These are phyloP conservation scores for Lathyrus oleraceus DNA, from an alignment of 306 rosid genomes.

Conservation along the genomic window DNA sequence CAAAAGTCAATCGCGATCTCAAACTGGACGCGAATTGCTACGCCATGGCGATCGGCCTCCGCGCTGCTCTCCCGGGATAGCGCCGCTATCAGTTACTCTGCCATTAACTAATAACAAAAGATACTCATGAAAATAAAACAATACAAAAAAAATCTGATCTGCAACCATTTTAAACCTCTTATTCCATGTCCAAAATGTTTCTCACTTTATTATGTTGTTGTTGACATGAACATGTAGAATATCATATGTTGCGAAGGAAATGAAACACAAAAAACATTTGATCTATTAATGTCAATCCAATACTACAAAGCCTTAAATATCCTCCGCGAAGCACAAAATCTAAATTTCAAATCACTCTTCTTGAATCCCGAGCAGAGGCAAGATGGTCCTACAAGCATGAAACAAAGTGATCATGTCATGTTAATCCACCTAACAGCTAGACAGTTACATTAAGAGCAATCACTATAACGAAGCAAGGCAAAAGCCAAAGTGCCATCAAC, in stretches of 20 bases:
- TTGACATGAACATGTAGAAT: slow-evolving; percentile 36
- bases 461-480: neutral
- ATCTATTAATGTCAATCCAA: slow-evolving; percentile 37
- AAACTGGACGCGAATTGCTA: too few species aligned
- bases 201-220: slow-evolving; percentile 36
- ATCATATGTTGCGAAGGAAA: slow-evolving; percentile 33
- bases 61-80: too few species aligned
- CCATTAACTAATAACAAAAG: neutral
- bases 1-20: too few species aligned
- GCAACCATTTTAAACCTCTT: slow-evolving; percentile 31
- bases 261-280: slow-evolving; percentile 19
- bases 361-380: slow-evolving; percentile 80
- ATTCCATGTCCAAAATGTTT: slow-evolving; percentile 36
- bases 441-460: neutral
- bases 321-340: slow-evolving; percentile 34
- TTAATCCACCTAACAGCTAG: slow-evolving; percentile 23
- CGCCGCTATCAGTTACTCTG: too few species aligned
- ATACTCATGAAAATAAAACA: slow-evolving; percentile 18
- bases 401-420: slow-evolving; percentile 33
- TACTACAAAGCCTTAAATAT: slow-evolving; percentile 13
- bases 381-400: slow-evolving; percentile 77
- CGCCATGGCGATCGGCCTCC: too few species aligned
- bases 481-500: neutral
- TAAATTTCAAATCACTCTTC: slow-evolving; percentile 57
- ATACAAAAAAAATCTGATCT: slow-evolving; percentile 26